Base-by-base conservation (phyloP, 1,139 yeast species). In the Pneumocystis murina region DNA sequence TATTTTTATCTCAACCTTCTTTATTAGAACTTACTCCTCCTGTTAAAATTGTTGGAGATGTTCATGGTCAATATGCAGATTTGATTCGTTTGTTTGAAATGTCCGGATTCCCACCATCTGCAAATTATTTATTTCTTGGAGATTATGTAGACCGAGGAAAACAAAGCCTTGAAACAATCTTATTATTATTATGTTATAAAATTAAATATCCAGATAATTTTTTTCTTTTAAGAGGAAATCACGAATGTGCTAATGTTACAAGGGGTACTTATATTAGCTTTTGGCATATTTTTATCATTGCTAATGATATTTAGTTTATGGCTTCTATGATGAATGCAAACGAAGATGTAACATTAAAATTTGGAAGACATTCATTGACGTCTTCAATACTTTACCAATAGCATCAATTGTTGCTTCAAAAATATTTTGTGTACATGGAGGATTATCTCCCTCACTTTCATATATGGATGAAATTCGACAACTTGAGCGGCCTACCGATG, bases 131-230 rank as follows among this genome's bases (percentile, higher is more conserved):
- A 67, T 91, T 92, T 70, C 75, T 92, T 64, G 98, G 98, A 17
- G 98, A 92, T 75, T 92, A 92, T 73, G 98, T 92, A 61, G 98
- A 92, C 75, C 81, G 98, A 68, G 98, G 98, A 60, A 90, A 91
- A 74, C 97, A 92, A 75, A 85, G 94, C 10, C 77, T 92, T 66
- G 98, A 92, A 73, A 91, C 97, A 0, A 91, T 92, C 33, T 76
- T 91, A 68, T 77, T 92, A 61, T 77, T 92, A 68, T 77, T 92
- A 65, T 89, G 96, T 75, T 92, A 89, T 76, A 92, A 92, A 75
- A 91, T 92, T 75, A 91, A 91, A 73, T 91, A 90, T 72, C 97
- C 97, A 0, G 97, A 92, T 72, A 92, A 92, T 77, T 92, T 92
- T 74, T 92, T 92, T 75, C 74, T 92, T 58, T 78, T 92, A 64